Conservation (phyloP, 2,329 filamentous ascomycete genomes). For the Cladosporium sp. region DNA sequence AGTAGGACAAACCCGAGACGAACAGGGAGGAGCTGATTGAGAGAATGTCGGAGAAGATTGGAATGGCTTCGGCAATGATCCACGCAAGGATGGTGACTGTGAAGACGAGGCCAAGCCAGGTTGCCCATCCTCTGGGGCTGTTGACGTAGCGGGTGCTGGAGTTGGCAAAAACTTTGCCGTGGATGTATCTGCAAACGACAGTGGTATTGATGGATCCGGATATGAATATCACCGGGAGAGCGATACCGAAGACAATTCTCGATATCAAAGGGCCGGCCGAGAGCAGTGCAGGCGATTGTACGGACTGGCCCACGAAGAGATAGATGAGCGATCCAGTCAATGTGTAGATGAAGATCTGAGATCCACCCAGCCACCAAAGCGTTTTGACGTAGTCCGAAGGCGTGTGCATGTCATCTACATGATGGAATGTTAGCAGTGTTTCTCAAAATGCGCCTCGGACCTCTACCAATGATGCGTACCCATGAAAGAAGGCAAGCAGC, state of each 20-base stretch:
- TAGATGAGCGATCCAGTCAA: conserved; percentile 67
- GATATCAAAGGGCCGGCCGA: conserved; percentile 56
- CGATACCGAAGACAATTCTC: conserved; percentile 68
- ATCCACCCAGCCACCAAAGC: conserved; percentile 56
- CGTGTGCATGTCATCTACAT: conserved; percentile 56
- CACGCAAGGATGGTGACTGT: conserved; percentile 61
- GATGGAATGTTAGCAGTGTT: background rate
- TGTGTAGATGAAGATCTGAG: conserved; percentile 63
- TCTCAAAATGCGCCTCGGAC: background rate
- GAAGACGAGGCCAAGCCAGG: conserved; percentile 61
- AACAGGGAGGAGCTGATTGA: conserved; percentile 62
- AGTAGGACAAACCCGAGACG: conserved; percentile 59
- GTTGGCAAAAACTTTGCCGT: conserved; percentile 61
- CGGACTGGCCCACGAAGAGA: conserved; percentile 59
- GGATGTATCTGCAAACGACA: conserved; percentile 53
- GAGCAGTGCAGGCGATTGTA: conserved; percentile 64
- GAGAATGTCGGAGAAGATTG: conserved; percentile 67
- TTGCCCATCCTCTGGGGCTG: conserved; percentile 45
- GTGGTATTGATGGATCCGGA: conserved; percentile 68
- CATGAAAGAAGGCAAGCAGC: conserved; percentile 65
- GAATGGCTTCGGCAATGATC: conserved; percentile 68
- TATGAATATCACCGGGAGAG: conserved; percentile 68
- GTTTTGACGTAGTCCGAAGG: conserved; percentile 60
- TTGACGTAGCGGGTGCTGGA: conserved; percentile 47
- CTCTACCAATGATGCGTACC: conserved; percentile 22